phyloP scores from a whole-genome alignment of 371 early-diverging fungal genomes.

The Apophysomyces sp. region DNA sequence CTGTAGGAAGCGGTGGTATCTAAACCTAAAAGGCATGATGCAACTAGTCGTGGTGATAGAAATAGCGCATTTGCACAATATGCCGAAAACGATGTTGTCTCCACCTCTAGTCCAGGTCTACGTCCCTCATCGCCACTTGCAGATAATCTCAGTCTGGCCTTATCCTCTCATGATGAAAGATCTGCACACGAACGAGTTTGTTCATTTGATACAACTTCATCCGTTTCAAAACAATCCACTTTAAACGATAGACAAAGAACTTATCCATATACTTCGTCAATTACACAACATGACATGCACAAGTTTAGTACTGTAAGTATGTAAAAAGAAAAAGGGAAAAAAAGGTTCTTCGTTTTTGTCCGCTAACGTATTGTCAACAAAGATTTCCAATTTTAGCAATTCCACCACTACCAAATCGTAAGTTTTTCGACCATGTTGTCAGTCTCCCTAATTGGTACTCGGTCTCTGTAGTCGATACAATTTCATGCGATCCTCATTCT shows the following conservation, averaged over 20 bases:
- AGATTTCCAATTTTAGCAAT: neutral
- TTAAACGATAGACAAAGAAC: neutral
- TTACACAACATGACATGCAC: neutral
- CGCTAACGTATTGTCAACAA: neutral
- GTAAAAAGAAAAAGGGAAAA: neutral
- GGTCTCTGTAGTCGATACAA: slow-evolving; percentile 1
- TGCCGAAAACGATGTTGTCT: neutral
- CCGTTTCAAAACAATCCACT: neutral
- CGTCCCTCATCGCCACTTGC: neutral
- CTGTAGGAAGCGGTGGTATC: neutral
- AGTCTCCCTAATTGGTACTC: neutral
- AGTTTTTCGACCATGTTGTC: neutral
- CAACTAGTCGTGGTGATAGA: neutral
- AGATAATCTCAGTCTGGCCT: neutral
- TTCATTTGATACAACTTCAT: neutral
- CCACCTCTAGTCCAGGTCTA: neutral
- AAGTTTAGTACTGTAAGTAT: neutral
- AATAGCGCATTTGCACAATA: neutral
- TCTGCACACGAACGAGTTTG: neutral
- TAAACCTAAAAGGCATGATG: neutral
- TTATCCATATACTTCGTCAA: neutral
- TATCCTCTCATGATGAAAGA: neutral
- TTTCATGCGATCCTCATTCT: slow-evolving; percentile 14
- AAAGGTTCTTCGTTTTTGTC: neutral
- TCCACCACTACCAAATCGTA: neutral